phyloP scores from a whole-genome alignment of 768 basidiomycete genomes.

The Neoboletus magnificus region DNA sequence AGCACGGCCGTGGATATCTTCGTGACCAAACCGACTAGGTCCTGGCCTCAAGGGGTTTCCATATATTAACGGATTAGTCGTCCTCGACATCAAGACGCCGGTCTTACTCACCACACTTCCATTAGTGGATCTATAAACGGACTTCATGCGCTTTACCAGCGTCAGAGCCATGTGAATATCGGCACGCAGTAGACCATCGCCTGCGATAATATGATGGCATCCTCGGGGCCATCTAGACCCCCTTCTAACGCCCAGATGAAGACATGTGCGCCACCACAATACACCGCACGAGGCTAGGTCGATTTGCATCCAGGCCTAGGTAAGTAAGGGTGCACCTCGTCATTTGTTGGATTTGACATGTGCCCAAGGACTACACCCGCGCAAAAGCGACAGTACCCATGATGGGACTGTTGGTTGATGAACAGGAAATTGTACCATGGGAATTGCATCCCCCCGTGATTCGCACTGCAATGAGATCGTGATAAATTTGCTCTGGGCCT shows the following conservation, averaged over 20 bases:
- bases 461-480: background rate
- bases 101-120: too few relatives aligned
- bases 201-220: slow-evolving; percentile 1
- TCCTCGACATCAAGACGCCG: background rate
- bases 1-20: background rate
- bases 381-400: background rate
- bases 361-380: background rate
- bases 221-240: slow-evolving; percentile 3
- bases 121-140: background rate
- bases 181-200: background rate
- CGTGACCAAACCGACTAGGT: background rate
- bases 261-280: background rate
- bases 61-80: background rate
- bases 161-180: background rate
- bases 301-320: background rate
- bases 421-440: slow-evolving; percentile 1
- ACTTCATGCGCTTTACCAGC: background rate
- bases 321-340: background rate
- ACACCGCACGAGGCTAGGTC: background rate
- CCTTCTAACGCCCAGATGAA: background rate
- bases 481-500: background rate
- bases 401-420: slow-evolving; percentile 23
- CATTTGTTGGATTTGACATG: background rate
- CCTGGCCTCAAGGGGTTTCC: background rate
- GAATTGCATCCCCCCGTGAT: too few relatives aligned